Evolutionary conservation across 306 rosid species (phyloP).

Genomic region (Corylus americana): DNA sequence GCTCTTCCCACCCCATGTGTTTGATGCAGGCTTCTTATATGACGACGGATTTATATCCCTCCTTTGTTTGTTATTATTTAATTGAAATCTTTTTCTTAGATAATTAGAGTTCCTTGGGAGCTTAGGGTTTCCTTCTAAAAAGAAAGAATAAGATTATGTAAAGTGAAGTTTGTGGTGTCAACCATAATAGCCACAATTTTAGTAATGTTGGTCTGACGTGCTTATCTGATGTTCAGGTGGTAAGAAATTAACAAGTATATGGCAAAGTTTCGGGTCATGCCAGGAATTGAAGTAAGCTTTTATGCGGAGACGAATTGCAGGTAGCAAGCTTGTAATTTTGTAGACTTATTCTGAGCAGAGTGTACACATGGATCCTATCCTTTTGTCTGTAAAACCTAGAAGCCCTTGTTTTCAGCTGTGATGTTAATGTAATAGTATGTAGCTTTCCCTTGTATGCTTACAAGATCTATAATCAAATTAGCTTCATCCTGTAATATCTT

Average conservation of each 20-base stretch:
- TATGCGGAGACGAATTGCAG: constrained; percentile 29
- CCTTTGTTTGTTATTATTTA: too few relatives aligned
- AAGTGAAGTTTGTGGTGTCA: not conserved
- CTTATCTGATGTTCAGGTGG: constrained; percentile 56
- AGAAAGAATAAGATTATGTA: not conserved
- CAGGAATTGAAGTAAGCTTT: constrained; percentile 29
- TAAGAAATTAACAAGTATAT: constrained; percentile 47
- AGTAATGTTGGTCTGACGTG: constrained; percentile 32
- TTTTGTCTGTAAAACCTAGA: constrained; percentile 15
- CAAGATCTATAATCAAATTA: constrained; percentile 13
- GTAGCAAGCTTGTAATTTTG: constrained; percentile 19
- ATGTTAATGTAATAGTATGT: constrained; percentile 33
- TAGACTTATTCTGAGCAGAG: constrained; percentile 26
- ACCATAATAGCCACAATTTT: not conserved
- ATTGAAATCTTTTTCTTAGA: too few relatives aligned
- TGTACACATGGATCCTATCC: constrained; percentile 6
- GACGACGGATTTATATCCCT: not conserved
- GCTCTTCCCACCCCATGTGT: not conserved
- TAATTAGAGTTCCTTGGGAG: not conserved
- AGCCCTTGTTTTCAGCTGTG: constrained; percentile 12
- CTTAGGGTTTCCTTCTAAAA: not conserved
- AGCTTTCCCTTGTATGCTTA: constrained; percentile 24
- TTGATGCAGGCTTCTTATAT: not conserved
- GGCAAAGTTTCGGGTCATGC: constrained; percentile 21
- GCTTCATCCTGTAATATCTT: too few relatives aligned